Evolutionary conservation across 441 rosid genomes (phyloP), one percentile per base, ranked within the genome.

Genomic region (Sinapis alba): DNA sequence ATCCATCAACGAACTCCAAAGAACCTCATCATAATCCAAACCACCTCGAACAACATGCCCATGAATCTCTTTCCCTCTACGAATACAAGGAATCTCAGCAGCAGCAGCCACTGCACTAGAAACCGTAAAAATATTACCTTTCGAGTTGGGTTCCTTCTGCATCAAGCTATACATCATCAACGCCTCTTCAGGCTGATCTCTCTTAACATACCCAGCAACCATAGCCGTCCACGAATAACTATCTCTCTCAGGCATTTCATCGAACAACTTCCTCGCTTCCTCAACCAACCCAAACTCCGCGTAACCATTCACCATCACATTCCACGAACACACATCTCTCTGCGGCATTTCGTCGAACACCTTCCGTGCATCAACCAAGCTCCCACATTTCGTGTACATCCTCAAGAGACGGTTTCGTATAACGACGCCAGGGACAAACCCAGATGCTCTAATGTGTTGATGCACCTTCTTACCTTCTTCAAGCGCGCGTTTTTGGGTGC

Each of bases 161-260:
- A 62, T 62, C 66, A 62, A 5, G 3, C 66, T 62, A 34, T 62
- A 62, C 16, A 62, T 1, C 66, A 1, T 0, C 66, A 62, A 62
- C 13, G 66, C 66, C 15, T 62, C 66, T 34, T 62, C 66, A 62
- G 66, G 47, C 27, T 11, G 66, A 6, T 62, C 4, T 62, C 23
- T 62, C 66, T 62, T 62, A 19, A 3, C 66, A 12, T 62, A 62
- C 7, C 27, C 66, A 0, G 5, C 34, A 34, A 62, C 66, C 66
- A 62, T 62, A 19, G 66, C 47, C 16, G 66, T 62, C 66, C 66
- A 62, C 27, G 66, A 34, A 11, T 62, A 62, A 4, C 66, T 62
- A 62, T 61, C 65, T 61, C 65, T 61, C 41, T 61, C 45, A 61
- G 65, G 15, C 65, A 61, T 61, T 61, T 61, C 65, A 10, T 61